Evolutionary conservation across 1,284 basidiomycete genomes (phyloP), one percentile per base, ranked within the genome.

Genomic region (Cutaneotrichosporon spelunceum): DNA sequence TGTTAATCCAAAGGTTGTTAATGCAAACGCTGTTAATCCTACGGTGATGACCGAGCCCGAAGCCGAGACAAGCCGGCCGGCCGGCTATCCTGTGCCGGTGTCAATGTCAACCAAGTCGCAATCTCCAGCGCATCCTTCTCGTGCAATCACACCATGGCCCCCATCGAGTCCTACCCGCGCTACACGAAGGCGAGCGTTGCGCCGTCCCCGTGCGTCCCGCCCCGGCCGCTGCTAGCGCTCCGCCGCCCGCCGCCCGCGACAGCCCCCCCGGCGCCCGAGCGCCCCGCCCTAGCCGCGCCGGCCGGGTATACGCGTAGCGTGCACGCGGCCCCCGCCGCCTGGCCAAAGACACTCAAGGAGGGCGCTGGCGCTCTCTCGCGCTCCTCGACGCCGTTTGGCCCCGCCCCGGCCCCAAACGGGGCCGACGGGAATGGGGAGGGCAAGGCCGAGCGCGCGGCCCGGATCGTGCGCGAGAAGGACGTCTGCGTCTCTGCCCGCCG

Each of bases 271-370:
- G 49, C 48, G 2, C 60, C 63, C 1, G 9, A 49, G 3, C 63
- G 63, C 5, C 63, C 63, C 1, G 36, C 42, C 8, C 74, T 57
- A 16, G 68, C 30, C 63, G 77, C 42, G 68, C 74, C 44, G 65
- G 67, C 7, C 56, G 68, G 72, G 11, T 86, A 81, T 71, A 74
- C 68, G 16, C 71, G 83, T 4, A 84, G 84, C 0, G 87, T 88
- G 0, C 90, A 93, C 69, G 72, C 91, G 42, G 76, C 90, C 21
- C 88, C 89, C 0, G 86, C 87, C 5, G 86, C 87, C 0, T 84
- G 84, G 69, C 84, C 89, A 3, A 83, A 88, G 24, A 49, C 57
- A 19, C 56, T 66, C 23, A 44, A 33, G 23, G 60, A 67, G 23
- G 11, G 81, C 82, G 13, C 66, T 63, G 60, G 66, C 47, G 3